Evolutionary conservation across 768 basidiomycete species (phyloP).

Genomic region (Kwoniella bestiolae): DNA sequence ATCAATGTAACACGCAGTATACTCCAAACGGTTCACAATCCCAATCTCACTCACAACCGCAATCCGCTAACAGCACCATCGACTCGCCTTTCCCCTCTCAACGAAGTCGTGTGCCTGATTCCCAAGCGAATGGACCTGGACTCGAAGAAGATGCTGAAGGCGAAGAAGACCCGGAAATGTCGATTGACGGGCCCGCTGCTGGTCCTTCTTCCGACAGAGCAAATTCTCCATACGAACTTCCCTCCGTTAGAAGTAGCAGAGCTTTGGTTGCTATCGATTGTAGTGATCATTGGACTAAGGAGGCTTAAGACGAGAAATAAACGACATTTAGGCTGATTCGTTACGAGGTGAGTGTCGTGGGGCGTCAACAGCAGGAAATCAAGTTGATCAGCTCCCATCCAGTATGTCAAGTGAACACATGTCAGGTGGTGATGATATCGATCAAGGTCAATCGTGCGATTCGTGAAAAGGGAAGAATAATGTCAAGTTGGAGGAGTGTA

Average conservation of each 20-base stretch:
- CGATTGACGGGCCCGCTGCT: background rate
- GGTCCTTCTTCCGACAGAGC: background rate
- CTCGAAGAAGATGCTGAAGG: background rate
- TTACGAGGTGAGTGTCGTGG: background rate
- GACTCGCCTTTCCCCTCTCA: no score
- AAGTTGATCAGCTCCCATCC: no score
- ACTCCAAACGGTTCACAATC: background rate
- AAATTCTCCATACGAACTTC: background rate
- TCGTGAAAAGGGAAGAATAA: no score
- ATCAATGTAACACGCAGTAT: no score
- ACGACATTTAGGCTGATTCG: background rate
- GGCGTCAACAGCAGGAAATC: no score
- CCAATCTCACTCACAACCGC: constrained; percentile 13
- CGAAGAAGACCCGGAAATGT: background rate
- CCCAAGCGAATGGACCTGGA: background rate
- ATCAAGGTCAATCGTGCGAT: no score
- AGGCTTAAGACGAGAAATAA: background rate
- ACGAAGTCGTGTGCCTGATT: background rate
- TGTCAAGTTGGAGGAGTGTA: no score
- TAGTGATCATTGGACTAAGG: background rate
- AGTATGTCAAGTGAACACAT: no score
- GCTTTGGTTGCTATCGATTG: background rate
- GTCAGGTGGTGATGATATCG: no score
- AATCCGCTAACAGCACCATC: no score
- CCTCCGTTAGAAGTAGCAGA: background rate